Evolutionary conservation across 768 basidiomycete species (phyloP).

Genomic region (Leccinum sublutescens): DNA sequence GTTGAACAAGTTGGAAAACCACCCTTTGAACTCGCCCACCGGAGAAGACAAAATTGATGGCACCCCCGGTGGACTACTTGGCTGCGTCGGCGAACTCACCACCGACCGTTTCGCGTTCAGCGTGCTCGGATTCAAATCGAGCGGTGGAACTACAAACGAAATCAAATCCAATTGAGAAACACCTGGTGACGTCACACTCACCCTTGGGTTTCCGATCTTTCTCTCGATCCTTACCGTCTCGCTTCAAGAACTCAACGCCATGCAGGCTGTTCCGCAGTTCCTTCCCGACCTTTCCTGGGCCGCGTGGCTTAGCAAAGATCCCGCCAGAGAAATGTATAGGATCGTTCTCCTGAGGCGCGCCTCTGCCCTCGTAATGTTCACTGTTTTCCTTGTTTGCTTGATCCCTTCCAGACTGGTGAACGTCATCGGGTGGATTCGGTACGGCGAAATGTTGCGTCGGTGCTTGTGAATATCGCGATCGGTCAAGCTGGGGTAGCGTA

Average conservation of each 20-base stretch:
- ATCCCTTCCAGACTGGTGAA: constrained; percentile 6
- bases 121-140: constrained; percentile 46
- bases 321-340: constrained; percentile 27
- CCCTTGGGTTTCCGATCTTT: constrained; percentile 52
- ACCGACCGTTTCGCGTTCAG: constrained; percentile 47
- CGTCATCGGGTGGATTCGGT: constrained; percentile 16
- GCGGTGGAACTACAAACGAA: constrained; percentile 45
- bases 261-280: constrained; percentile 53
- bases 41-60: constrained; percentile 59
- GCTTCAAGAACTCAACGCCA: constrained; percentile 27
- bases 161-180: neutral
- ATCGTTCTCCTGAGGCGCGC: constrained; percentile 18
- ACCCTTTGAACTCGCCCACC: constrained; percentile 82
- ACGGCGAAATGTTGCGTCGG: constrained; percentile 10
- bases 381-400: constrained; percentile 42
- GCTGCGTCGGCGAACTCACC: constrained; percentile 49
- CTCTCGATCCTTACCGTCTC: constrained; percentile 45
- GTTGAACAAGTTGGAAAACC: constrained; percentile 95
- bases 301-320: constrained; percentile 30
- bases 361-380: constrained; percentile 14
- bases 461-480: constrained; percentile 17
- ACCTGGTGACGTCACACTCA: constrained; percentile 31
- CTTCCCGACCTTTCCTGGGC: constrained; percentile 37
- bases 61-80: constrained; percentile 36
- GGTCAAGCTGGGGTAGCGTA: constrained; percentile 16